A percentile compares a stretch with the other conserved stretches of the same genome.
phyloP scores from a whole-genome alignment of 2,329 filamentous ascomycete genomes.

The Fusarium scirpi region DNA sequence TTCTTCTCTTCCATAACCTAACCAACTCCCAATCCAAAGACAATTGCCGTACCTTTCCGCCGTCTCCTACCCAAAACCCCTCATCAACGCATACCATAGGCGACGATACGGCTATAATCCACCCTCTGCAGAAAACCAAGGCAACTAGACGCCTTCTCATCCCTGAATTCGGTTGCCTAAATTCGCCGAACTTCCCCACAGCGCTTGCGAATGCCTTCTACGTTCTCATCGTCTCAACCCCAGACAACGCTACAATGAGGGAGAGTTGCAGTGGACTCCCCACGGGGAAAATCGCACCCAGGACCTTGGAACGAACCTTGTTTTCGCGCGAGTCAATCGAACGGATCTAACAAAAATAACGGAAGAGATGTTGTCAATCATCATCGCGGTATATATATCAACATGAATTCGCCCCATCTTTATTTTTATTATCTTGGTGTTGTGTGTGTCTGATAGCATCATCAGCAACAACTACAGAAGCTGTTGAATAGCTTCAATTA shows the following conservation, averaged over 20 bases:
- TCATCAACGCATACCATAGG: not conserved
- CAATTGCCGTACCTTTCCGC: not conserved
- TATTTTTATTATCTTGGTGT: not conserved
- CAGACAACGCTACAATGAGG: slow-evolving; percentile 7
- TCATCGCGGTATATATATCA: slow-evolving; percentile 38
- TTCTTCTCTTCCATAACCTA: not conserved
- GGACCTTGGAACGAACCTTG: slow-evolving; percentile 35
- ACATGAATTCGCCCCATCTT: slow-evolving; percentile 22
- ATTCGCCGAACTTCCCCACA: not conserved
- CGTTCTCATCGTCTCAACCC: slow-evolving; percentile 2
- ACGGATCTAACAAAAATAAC: not conserved
- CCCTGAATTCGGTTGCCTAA: slow-evolving; percentile 24
- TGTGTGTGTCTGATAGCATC: slow-evolving; percentile 1
- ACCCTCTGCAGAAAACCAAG: not conserved
- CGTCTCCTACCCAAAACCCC: not conserved
- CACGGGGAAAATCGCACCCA: slow-evolving; percentile 26
- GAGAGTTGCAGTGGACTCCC: slow-evolving; percentile 10
- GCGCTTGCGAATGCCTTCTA: slow-evolving; percentile 24
- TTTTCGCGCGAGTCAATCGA: slow-evolving; percentile 28
- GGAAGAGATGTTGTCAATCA: not conserved
- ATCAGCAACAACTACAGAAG: not conserved
- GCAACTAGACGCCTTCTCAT: not conserved
- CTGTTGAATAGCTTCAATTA: slow-evolving; percentile 27
- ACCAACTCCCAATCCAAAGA: not conserved
- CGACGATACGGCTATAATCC: slow-evolving; percentile 1